Percentiles rank a stretch among this genome's conserved stretches.
These are phyloP conservation scores for Wickerhamiella australiensis DNA, from an alignment of 805 yeast genomes.

Conservation along the genomic window DNA sequence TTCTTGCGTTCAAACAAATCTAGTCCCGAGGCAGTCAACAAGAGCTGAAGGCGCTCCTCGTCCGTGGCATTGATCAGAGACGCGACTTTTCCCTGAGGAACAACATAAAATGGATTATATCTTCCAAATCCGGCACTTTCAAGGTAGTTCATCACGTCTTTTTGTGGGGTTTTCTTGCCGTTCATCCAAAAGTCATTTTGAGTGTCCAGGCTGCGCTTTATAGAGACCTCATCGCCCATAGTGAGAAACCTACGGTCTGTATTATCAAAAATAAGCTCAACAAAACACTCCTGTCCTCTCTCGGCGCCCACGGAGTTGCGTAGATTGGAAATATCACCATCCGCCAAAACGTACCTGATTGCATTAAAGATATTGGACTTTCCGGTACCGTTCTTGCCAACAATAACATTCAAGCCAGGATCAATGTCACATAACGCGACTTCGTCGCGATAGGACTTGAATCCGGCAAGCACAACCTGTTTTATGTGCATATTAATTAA, in stretches of 20 bases:
- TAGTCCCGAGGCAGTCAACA: constrained; percentile 94
- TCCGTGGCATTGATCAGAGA: constrained; percentile 82
- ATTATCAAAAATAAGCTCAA: constrained; percentile 80
- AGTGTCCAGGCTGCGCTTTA: constrained; percentile 77
- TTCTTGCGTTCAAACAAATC: constrained; percentile 74
- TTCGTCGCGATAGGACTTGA: constrained; percentile 93
- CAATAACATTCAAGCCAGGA: constrained; percentile 90
- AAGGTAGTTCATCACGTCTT: constrained; percentile 61
- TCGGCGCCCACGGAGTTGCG: constrained; percentile 9
- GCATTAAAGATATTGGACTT: constrained; percentile 94
- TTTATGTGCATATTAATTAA: constrained; percentile 61
- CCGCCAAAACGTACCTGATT: constrained; percentile 81
- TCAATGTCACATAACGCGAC: constrained; percentile 96
- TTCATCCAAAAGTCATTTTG: constrained; percentile 83
- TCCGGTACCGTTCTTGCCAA: constrained; percentile 96
- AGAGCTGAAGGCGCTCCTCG: constrained; percentile 57
- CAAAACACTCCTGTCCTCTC: constrained; percentile 34
- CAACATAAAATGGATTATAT: constrained; percentile 87
- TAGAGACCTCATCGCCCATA: constrained; percentile 51
- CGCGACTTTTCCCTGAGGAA: constrained; percentile 91
- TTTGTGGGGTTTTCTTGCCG: constrained; percentile 61
- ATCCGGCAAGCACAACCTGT: constrained; percentile 92
- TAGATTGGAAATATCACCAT: constrained; percentile 1
- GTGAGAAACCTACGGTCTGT: constrained; percentile 62
- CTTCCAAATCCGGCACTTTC: constrained; percentile 90